Evolutionary conservation across 305 asterid species (phyloP), one percentile per base, ranked within the genome.

Genomic region (Fraxinus paxiana): DNA sequence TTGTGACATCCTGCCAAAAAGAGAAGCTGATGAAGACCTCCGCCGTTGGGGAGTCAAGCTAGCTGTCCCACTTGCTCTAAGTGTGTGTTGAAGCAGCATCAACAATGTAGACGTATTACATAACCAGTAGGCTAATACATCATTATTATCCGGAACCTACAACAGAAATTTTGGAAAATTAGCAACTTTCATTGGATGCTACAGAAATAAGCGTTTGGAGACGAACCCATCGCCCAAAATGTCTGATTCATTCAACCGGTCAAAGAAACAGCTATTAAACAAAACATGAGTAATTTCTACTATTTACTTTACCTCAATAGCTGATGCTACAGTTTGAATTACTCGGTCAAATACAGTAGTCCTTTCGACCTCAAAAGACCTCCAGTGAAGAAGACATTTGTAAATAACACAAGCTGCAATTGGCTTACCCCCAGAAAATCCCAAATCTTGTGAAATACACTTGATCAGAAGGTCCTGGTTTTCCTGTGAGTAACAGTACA

Each of bases 301-400:
- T 31, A 82, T 56, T 15, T 75, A 84, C 72, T 69, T 69, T 12
- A 69, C 75, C 75, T 69, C 75, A 69, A 69, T 30, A 69, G 75
- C 75, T 46, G n/a, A 73, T 26, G 97, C 94, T 73, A 96, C 83
- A 17, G 95, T 85, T 84, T 94, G 97, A 82, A 96, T 96, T 77
- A 96, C 90, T 61, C 98, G 93, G 87, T 96, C 99, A 88, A 96
- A 96, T 73, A 96, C 98, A 46, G 86, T 90, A 76, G 99, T 96
- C 84, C 98, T 93, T 89, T 96, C 99, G 74, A 96, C 99, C 92
- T 96, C 99, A 83, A 94, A 96, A 85, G 98, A 94, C 86, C 99
- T 93, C 99, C 99, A 96, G 81, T 96, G 99, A 71, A 93, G 98
- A 86, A 96, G 98, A 89, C 98, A 87, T 89, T 96, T 96, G 91